Evolutionary conservation across 305 asterid species (phyloP), one percentile per base, ranked within the genome.

Genomic region (Fraxinus paxiana): DNA sequence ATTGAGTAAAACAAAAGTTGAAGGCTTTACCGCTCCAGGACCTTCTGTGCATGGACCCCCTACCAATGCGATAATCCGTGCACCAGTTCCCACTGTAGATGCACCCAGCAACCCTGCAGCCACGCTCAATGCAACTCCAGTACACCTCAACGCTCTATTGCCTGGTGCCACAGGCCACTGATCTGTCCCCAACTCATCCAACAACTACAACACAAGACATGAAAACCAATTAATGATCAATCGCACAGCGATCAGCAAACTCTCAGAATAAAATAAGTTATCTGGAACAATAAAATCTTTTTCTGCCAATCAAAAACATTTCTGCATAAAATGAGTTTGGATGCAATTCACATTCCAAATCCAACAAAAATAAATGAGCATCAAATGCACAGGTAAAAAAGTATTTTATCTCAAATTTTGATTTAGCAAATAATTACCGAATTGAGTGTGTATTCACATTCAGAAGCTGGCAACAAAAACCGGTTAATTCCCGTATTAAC

Each of bases 1-100:
- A 46, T 4, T 73, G 77, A 79, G 33, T 69, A 67, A 67, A 56
- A 48, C 46, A 83, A 7, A 85, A 79, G 48, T 76, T 79, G 80
- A 76, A 85, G 82, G 84, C 76, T 87, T 92, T 92, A 96, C 99
- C 94, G 91, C 90, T 84, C 99, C 99, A 48, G 99, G 98, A 65
- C 99, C 99, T 91, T 96, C 98, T 1, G 99, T 96, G 85, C 99
- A 94, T 48, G 99, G 99, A 86, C 99, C 99, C 70, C 99, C 99
- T 6, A 96, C 98, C 82, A 96, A 90, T 71, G 96, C 91, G 75
- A 96, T 80, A 85, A 96, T 93, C 82, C 98, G 87, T 74, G 94
- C 98, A 87, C 97, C 94, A 76, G 97, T 89, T 76, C 97, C 97
- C 26, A 96, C 91, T 70, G 86, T 77, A 37, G 96, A 93, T 79